A percentile compares a stretch with the other conserved stretches of the same genome.
Evolutionary conservation across 2,329 filamentous ascomycete genomes (phyloP).

Genomic region (Xylariaceae sp.): DNA sequence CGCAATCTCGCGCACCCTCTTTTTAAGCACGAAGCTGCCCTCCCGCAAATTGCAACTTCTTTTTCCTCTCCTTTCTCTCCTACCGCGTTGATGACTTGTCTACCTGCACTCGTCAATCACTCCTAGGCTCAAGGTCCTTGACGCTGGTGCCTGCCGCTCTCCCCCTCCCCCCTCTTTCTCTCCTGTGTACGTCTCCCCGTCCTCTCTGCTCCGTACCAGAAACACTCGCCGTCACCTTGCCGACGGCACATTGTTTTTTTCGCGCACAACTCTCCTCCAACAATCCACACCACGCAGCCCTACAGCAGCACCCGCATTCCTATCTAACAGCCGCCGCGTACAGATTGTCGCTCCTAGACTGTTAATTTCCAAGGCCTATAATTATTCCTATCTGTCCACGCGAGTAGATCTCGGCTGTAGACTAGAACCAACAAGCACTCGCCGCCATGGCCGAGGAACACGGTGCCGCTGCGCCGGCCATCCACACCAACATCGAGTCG

Average conservation of each 20-base stretch:
- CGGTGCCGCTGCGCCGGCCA: conserved; percentile 49
- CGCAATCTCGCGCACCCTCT: conserved; percentile 17
- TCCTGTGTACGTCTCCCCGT: conserved; percentile 2
- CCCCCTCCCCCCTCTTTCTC: background rate
- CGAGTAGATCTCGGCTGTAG: conserved; percentile 21
- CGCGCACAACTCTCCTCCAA: conserved; percentile 1
- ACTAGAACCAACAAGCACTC: conserved; percentile 12
- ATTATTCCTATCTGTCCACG: conserved; percentile 15
- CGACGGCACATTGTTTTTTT: conserved; percentile 4
- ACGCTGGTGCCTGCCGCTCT: conserved; percentile 22
- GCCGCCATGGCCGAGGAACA: conserved; percentile 54
- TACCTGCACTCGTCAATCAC: conserved; percentile 17
- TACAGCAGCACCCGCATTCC: conserved; percentile 11
- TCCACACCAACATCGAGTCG: conserved; percentile 62
- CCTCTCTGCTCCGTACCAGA: too few relatives aligned
- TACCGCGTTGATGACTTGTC: conserved; percentile 22
- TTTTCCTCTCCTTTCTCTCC: conserved; percentile 23
- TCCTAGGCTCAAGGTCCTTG: conserved; percentile 16
- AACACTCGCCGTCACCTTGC: too few relatives aligned
- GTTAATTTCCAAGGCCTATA: conserved; percentile 2
- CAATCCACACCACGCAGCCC: conserved; percentile 7
- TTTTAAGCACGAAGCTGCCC: conserved; percentile 26
- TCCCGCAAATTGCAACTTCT: conserved; percentile 24
- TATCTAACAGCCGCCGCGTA: conserved; percentile 8
- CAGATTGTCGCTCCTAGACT: background rate